Evolutionary conservation across 1,284 basidiomycete species (phyloP).

Genomic region (Cryptococcus neoformans): DNA sequence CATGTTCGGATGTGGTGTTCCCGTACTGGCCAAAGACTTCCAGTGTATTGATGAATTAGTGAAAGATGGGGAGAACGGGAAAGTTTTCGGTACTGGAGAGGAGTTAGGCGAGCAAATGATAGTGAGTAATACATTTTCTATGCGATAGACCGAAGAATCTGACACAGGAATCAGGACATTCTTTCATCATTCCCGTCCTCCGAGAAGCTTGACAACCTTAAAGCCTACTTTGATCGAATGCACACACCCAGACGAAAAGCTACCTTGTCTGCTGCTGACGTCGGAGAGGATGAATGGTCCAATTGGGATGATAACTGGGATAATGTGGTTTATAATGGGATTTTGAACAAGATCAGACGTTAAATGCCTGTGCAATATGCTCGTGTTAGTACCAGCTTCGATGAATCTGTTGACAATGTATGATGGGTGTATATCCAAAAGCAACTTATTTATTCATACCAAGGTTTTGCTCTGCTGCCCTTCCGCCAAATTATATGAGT

Average conservation of each 20-base stretch:
- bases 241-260: conserved; percentile 5
- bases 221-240: conserved; percentile 12
- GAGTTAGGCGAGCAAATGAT: conserved; percentile 71
- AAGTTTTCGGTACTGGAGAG: conserved; percentile 66
- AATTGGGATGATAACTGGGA: conserved; percentile 86
- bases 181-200: conserved; percentile 11
- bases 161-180: background rate
- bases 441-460: too few species aligned
- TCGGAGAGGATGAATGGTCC: conserved; percentile 55
- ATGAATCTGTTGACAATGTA: too few species aligned
- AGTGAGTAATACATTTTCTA: conserved; percentile 50
- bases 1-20: conserved; percentile 96
- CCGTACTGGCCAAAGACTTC: conserved; percentile 88
- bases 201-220: conserved; percentile 5
- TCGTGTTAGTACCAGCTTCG: too few species aligned
- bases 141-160: background rate
- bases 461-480: too few species aligned
- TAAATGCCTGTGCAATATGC: background rate
- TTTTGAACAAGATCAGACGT: conserved; percentile 6
- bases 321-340: conserved; percentile 52
- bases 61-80: conserved; percentile 74
- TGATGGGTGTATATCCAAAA: too few species aligned
- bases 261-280: conserved; percentile 8
- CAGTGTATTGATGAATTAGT: conserved; percentile 84
- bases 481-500: too few species aligned